phyloP scores from a whole-genome alignment of 805 yeast genomes.

The Lipomyces chichibuensis region DNA sequence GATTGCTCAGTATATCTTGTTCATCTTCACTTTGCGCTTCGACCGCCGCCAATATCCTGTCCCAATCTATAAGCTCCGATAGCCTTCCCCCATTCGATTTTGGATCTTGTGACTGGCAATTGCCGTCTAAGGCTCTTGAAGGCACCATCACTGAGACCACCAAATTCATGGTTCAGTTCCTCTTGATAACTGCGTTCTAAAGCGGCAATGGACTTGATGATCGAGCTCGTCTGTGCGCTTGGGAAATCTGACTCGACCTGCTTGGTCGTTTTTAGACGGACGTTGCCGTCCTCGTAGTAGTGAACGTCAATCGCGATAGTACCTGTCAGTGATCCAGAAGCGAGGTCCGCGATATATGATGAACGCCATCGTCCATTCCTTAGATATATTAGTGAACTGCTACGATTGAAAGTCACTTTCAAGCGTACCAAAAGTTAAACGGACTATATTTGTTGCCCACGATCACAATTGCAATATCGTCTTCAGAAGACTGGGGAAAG shows the following conservation, averaged over 20 bases:
- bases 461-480: conserved; percentile 54
- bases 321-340: conserved; percentile 52
- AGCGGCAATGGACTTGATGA: conserved; percentile 53
- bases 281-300: conserved; percentile 96
- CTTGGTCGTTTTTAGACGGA: conserved; percentile 62
- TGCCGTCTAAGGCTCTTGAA: conserved; percentile 88
- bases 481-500: conserved; percentile 44
- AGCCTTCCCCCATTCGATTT: conserved; percentile 93
- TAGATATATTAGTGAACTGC: conserved; percentile 59
- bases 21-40: conserved; percentile 6
- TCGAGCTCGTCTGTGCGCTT: conserved; percentile 38
- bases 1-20: neutral
- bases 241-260: conserved; percentile 32
- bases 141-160: conserved; percentile 71
- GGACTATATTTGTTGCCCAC: conserved; percentile 74
- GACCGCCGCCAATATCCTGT: conserved; percentile 57
- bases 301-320: conserved; percentile 71
- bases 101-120: conserved; percentile 87
- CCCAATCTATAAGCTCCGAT: conserved; percentile 89
- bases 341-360: conserved; percentile 53
- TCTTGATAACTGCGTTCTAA: conserved; percentile 65
- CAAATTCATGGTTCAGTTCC: conserved; percentile 63
- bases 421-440: conserved; percentile 74
- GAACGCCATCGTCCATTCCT: conserved; percentile 92
- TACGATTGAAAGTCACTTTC: conserved; percentile 48